These are phyloP conservation scores for Schizophyllum commune DNA, from an alignment of 1,284 basidiomycete species.

Conservation along the genomic window DNA sequence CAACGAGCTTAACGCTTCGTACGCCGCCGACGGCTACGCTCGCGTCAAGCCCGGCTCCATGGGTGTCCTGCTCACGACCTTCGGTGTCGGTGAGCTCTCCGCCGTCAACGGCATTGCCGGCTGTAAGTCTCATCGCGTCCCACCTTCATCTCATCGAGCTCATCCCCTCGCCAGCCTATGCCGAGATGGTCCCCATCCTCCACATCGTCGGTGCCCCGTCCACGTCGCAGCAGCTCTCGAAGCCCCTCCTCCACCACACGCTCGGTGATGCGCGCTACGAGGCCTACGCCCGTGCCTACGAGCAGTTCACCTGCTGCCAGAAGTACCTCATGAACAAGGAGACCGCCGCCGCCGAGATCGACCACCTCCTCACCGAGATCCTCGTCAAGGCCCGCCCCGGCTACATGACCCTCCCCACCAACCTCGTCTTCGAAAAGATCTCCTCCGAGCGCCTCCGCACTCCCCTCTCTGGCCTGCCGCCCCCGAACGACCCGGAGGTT, in stretches of 20 bases:
- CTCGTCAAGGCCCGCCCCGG: conserved; percentile 73
- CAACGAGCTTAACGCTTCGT: conserved; percentile 83
- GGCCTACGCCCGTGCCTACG: conserved; percentile 72
- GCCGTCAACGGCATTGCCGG: conserved; percentile 79
- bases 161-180: conserved; percentile 44
- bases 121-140: conserved; percentile 27
- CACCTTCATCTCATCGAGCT: neutral
- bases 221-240: conserved; percentile 61
- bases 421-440: conserved; percentile 70
- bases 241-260: conserved; percentile 77
- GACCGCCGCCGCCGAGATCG: conserved; percentile 67
- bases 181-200: conserved; percentile 88
- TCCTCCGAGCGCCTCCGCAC: conserved; percentile 57
- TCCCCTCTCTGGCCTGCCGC: conserved; percentile 46
- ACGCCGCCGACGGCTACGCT: conserved; percentile 94
- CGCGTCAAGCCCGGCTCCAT: conserved; percentile 70
- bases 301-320: conserved; percentile 70
- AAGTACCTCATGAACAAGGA: conserved; percentile 47
- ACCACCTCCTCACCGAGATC: conserved; percentile 71
- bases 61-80: conserved; percentile 70
- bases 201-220: conserved; percentile 89
- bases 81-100: conserved; percentile 86
- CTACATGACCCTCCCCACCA: conserved; percentile 85
- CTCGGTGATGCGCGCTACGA: conserved; percentile 81
- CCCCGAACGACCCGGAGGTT: conserved; percentile 49